phyloP scores from a whole-genome alignment of 768 basidiomycete species.

The Termitomyces heimii region DNA sequence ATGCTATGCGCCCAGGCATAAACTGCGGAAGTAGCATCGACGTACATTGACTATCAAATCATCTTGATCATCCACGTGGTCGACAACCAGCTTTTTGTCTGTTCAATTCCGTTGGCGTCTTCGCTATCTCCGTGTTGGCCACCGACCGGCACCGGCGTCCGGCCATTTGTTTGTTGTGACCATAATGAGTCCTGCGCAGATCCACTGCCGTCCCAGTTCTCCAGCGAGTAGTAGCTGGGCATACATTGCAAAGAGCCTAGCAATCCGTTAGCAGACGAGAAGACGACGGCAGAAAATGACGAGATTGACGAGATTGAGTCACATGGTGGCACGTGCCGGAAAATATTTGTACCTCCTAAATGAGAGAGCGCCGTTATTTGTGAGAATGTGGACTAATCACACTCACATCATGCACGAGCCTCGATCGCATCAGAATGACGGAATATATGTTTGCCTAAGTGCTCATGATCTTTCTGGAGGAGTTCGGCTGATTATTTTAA shows the following conservation, averaged over 20 bases:
- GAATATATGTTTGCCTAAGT: too few species aligned
- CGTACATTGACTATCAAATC: neutral
- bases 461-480: too few species aligned
- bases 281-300: too few species aligned
- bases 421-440: too few species aligned
- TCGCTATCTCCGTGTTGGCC: neutral
- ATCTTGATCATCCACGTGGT: neutral
- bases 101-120: neutral
- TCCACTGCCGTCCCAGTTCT: slow-evolving; percentile 14
- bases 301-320: neutral
- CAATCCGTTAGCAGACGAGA: neutral
- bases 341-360: neutral
- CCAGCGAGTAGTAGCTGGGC: slow-evolving; percentile 13
- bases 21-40: neutral
- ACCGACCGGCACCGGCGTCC: neutral
- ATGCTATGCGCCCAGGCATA: neutral
- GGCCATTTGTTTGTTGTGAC: neutral
- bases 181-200: neutral
- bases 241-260: slow-evolving; percentile 1
- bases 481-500: too few species aligned
- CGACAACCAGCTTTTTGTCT: neutral
- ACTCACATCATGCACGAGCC: too few species aligned
- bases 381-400: neutral
- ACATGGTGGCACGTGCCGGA: neutral
- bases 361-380: too few species aligned